Percentiles rank a stretch among this genome's conserved stretches.
These are phyloP conservation scores for Agaricus blazei DNA, from an alignment of 768 basidiomycete species.

Conservation along the genomic window DNA sequence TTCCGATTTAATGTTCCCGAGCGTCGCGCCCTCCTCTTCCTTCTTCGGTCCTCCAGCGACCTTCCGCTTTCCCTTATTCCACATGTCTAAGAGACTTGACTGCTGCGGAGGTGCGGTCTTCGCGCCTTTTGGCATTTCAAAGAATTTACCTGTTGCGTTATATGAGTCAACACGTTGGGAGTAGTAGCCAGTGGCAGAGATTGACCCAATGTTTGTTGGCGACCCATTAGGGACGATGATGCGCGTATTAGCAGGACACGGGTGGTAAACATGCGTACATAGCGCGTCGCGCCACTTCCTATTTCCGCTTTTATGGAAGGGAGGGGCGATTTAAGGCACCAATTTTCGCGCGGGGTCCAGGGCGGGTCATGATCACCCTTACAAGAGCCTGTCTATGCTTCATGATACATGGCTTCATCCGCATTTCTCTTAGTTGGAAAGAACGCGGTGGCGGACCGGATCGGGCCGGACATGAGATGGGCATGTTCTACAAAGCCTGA, in stretches of 20 bases:
- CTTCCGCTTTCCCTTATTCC: conserved; percentile 45
- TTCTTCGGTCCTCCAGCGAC: conserved; percentile 14
- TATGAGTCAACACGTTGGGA: conserved; percentile 3
- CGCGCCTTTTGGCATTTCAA: conserved; percentile 63
- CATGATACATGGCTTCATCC: too few species aligned
- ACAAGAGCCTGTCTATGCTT: too few species aligned
- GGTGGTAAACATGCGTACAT: conserved; percentile 38
- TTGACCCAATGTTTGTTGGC: conserved; percentile 71
- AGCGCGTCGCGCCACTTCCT: conserved; percentile 34
- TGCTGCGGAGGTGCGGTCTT: conserved; percentile 72
- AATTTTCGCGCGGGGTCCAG: too few species aligned
- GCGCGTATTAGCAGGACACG: conserved; percentile 30
- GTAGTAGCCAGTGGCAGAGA: neutral
- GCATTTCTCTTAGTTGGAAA: too few species aligned
- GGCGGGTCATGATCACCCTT: too few species aligned
- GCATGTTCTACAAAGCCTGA: too few species aligned
- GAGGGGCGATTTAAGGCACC: too few species aligned
- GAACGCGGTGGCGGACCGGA: too few species aligned
- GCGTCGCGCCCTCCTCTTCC: conserved; percentile 17
- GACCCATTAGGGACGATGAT: conserved; percentile 42
- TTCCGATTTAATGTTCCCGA: conserved; percentile 22
- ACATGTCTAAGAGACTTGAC: conserved; percentile 73
- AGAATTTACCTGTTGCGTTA: conserved; percentile 56
- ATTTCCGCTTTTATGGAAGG: neutral
- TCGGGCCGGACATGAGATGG: too few species aligned